Evolutionary conservation across 495 filamentous ascomycete genomes (phyloP).

Genomic region (Hypoxylon perforatum): DNA sequence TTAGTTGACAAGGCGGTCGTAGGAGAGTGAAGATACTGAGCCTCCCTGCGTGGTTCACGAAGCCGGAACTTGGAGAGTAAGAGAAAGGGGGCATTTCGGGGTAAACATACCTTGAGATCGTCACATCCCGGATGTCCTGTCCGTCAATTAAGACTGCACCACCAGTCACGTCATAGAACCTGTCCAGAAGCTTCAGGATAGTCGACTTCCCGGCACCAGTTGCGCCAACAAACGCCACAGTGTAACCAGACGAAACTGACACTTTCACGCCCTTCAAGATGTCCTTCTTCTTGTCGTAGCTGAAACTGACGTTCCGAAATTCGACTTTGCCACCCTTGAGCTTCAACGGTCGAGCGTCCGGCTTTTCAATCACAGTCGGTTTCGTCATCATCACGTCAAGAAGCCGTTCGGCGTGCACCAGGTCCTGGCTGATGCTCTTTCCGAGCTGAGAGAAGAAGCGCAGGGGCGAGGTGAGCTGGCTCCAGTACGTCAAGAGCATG

Average conservation of each 20-base stretch:
- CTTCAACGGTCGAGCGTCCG: conserved; percentile 64
- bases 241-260: conserved; percentile 67
- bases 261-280: conserved; percentile 75
- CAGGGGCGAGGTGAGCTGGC: conserved; percentile 69
- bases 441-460: conserved; percentile 71
- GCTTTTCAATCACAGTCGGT: conserved; percentile 68
- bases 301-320: conserved; percentile 74
- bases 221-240: conserved; percentile 79
- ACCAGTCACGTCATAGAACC: conserved; percentile 74
- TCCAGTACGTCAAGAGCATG: conserved; percentile 78
- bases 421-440: conserved; percentile 66
- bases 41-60: not conserved
- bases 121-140: conserved; percentile 76
- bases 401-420: conserved; percentile 78
- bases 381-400: conserved; percentile 76
- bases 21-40: not conserved
- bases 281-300: conserved; percentile 75
- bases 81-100: not conserved
- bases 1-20: conserved; percentile 7
- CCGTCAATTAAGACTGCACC: conserved; percentile 79
- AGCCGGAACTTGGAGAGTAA: not conserved
- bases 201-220: conserved; percentile 83
- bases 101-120: conserved; percentile 61
- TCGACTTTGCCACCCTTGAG: conserved; percentile 69
- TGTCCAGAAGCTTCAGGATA: conserved; percentile 75